These are phyloP conservation scores for Eimeria praecox DNA, from an alignment of 169 alveolate genomes.

Conservation along the genomic window DNA sequence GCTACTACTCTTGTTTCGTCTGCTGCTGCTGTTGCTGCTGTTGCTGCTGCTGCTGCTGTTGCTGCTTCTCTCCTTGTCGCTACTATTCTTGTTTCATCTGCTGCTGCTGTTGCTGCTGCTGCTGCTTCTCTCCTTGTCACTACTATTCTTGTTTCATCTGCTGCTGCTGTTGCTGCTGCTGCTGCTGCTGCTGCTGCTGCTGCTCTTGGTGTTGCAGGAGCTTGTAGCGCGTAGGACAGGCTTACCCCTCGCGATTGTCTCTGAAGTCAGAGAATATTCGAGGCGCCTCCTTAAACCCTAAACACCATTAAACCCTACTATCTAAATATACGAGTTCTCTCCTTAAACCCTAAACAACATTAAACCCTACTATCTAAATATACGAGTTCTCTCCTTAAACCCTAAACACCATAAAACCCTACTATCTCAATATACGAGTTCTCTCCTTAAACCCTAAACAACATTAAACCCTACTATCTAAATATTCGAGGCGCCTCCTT, in stretches of 20 bases:
- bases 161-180: not conserved
- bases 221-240: slow-evolving; percentile 69
- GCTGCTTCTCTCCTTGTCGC: not conserved
- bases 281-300: not conserved
- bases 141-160: too few species aligned
- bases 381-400: too few species aligned
- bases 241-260: slow-evolving; percentile 18
- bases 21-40: not conserved
- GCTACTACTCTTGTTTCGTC: not conserved
- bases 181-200: not conserved
- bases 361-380: too few species aligned
- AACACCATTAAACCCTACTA: too few species aligned
- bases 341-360: too few species aligned
- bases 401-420: too few species aligned
- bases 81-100: too few species aligned
- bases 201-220: not conserved
- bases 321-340: too few species aligned
- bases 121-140: not conserved
- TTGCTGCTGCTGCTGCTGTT: not conserved
- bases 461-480: too few species aligned
- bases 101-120: not conserved
- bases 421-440: too few species aligned
- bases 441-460: too few species aligned
- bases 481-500: too few species aligned
- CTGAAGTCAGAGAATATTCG: slow-evolving; percentile 38